These are phyloP conservation scores for Kluyveromyces marxianus DNA, from an alignment of 1,139 yeast species.

Conservation along the genomic window DNA sequence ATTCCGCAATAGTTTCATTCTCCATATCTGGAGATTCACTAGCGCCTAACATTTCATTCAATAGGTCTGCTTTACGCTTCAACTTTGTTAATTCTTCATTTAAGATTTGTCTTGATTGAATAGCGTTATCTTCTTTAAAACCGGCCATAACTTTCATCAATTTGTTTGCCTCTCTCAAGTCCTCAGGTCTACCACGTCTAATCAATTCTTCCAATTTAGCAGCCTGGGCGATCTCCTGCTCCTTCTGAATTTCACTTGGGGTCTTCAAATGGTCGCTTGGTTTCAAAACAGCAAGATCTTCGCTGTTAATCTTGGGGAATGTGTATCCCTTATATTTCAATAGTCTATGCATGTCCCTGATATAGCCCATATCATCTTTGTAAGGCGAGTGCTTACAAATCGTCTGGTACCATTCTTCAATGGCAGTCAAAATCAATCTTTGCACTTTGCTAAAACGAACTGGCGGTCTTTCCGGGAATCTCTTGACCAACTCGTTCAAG, in stretches of 20 bases:
- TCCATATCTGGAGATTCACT: constrained; percentile 46
- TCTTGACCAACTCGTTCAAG: constrained; percentile 80
- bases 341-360: constrained; percentile 92
- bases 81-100: constrained; percentile 80
- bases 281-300: constrained; percentile 87
- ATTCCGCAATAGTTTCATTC: constrained; percentile 69
- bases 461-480: constrained; percentile 95
- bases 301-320: constrained; percentile 85
- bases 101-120: constrained; percentile 67
- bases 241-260: constrained; percentile 83
- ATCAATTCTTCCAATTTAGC: constrained; percentile 94
- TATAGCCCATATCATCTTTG: constrained; percentile 85
- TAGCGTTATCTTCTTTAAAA: constrained; percentile 68
- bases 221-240: constrained; percentile 85
- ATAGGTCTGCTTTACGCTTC: constrained; percentile 80
- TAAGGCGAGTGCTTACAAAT: constrained; percentile 84
- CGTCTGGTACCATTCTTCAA: constrained; percentile 97
- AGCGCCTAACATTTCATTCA: constrained; percentile 78
- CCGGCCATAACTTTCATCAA: constrained; percentile 99
- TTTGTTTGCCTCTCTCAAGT: constrained; percentile 90
- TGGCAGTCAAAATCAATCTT: constrained; percentile 74
- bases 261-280: constrained; percentile 88
- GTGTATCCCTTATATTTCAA: constrained; percentile 80
- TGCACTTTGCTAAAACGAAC: constrained; percentile 76
- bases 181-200: constrained; percentile 93